phyloP scores from a whole-genome alignment of 1,139 yeast genomes.

The Geotrichum europaeum region DNA sequence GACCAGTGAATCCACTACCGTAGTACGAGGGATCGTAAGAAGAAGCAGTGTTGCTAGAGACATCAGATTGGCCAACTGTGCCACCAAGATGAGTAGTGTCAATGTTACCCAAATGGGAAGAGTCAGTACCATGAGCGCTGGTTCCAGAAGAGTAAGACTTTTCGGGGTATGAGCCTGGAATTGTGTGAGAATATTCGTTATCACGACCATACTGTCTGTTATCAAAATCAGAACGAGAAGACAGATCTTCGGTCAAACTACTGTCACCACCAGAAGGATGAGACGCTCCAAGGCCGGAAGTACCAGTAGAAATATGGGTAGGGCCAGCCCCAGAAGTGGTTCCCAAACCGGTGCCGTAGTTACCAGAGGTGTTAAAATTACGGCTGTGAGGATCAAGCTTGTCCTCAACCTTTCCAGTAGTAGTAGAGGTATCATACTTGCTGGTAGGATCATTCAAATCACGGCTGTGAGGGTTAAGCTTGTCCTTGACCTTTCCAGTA shows the following conservation, averaged over 20 bases:
- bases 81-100: background rate
- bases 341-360: background rate
- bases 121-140: constrained; percentile 4
- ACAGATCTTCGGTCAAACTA: background rate
- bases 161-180: constrained; percentile 13
- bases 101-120: background rate
- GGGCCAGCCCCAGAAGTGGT: background rate
- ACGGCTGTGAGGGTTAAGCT: constrained; percentile 3
- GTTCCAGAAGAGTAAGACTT: background rate
- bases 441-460: constrained; percentile 5
- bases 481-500: constrained; percentile 1
- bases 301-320: background rate
- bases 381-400: constrained; percentile 3
- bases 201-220: constrained; percentile 2
- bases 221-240: background rate
- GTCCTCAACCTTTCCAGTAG: constrained; percentile 3
- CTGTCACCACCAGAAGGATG: background rate
- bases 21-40: background rate
- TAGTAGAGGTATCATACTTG: constrained; percentile 12
- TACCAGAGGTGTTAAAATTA: too few species aligned
- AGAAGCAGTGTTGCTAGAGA: background rate
- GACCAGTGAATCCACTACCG: background rate
- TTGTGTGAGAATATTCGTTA: constrained; percentile 4
- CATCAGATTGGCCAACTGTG: background rate
- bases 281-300: background rate